phyloP scores from a whole-genome alignment of 2,329 filamentous ascomycete species.

The Hypocrella siamensis region DNA sequence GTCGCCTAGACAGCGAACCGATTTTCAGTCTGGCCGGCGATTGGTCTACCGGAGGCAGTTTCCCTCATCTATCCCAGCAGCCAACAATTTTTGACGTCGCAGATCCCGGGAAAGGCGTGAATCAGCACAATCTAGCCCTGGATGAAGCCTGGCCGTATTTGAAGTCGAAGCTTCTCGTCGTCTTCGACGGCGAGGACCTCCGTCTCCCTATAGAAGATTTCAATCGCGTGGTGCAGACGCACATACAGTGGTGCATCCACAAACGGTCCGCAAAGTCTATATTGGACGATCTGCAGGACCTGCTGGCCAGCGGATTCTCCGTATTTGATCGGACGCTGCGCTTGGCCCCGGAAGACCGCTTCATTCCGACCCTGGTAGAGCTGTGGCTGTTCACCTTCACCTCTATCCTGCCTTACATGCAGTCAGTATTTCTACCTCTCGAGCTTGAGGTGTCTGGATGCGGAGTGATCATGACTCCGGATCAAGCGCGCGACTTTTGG shows the following conservation, averaged over 20 bases:
- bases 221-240: slow-evolving; percentile 63
- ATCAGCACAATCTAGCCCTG: slow-evolving; percentile 51
- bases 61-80: slow-evolving; percentile 27
- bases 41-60: slow-evolving; percentile 38
- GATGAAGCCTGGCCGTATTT: slow-evolving; percentile 76
- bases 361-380: slow-evolving; percentile 83
- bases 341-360: slow-evolving; percentile 63
- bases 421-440: slow-evolving; percentile 84
- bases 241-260: slow-evolving; percentile 65
- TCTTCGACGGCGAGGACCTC: slow-evolving; percentile 71
- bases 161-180: slow-evolving; percentile 57
- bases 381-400: slow-evolving; percentile 92
- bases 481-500: slow-evolving; percentile 85
- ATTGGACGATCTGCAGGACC: slow-evolving; percentile 60
- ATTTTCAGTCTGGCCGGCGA: slow-evolving; percentile 23
- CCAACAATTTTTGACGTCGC: slow-evolving; percentile 35
- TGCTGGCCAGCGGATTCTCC: slow-evolving; percentile 67
- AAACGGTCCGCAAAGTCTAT: slow-evolving; percentile 54
- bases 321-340: slow-evolving; percentile 74
- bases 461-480: slow-evolving; percentile 60
- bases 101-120: slow-evolving; percentile 37
- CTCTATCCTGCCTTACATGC: slow-evolving; percentile 79
- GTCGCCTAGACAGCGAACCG: slow-evolving; percentile 36
- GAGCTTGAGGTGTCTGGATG: slow-evolving; percentile 85
- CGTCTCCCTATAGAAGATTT: slow-evolving; percentile 72